These are phyloP conservation scores for Phialocephala subalpina DNA, from an alignment of 2,329 filamentous ascomycete species.

Conservation along the genomic window DNA sequence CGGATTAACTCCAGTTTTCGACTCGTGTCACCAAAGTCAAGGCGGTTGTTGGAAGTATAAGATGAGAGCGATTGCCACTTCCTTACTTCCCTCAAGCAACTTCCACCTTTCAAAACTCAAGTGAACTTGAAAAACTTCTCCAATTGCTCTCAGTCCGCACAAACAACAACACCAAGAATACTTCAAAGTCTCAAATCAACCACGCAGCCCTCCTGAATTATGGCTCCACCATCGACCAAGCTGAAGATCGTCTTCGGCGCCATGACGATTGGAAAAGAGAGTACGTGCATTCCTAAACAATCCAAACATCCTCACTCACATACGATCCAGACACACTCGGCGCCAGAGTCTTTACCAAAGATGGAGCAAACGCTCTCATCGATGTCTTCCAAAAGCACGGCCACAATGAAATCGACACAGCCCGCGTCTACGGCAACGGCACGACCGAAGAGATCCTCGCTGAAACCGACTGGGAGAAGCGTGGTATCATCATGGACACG, in stretches of 20 bases:
- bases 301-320: neutral
- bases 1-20: neutral
- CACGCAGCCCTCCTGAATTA: neutral
- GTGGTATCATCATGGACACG: constrained; percentile 68
- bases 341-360: constrained; percentile 41
- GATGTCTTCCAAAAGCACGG: constrained; percentile 71
- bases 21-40: neutral
- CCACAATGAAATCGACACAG: constrained; percentile 75
- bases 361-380: constrained; percentile 62
- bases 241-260: constrained; percentile 35
- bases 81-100: neutral
- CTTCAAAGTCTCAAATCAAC: neutral
- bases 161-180: neutral
- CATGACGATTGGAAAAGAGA: constrained; percentile 34
- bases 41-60: neutral
- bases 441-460: constrained; percentile 70
- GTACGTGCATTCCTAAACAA: neutral
- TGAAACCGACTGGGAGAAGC: constrained; percentile 63
- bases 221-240: constrained; percentile 1
- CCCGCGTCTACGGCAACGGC: constrained; percentile 69
- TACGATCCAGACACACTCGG: constrained; percentile 25
- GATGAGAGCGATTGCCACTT: neutral
- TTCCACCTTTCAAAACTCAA: neutral
- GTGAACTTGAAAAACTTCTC: neutral
- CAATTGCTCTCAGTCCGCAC: neutral